phyloP scores from a whole-genome alignment of 2,329 filamentous ascomycete species.

The Aspergillus niger region DNA sequence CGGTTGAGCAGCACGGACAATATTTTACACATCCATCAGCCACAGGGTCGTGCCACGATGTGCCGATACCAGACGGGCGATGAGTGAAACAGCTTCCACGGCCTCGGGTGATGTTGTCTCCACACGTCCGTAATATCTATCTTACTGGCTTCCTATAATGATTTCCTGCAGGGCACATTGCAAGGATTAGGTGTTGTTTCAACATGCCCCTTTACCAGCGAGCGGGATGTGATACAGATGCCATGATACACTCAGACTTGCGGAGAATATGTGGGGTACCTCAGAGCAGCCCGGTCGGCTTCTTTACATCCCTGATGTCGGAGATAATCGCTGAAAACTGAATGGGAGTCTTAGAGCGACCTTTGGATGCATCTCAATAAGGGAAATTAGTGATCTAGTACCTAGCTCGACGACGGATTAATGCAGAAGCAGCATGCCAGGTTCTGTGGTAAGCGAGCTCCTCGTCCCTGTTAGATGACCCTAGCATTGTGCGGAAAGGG shows the following conservation, averaged over 20 bases:
- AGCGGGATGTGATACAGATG: neutral
- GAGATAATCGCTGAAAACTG: neutral
- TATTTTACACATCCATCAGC: neutral
- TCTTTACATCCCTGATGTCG: neutral
- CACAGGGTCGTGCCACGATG: neutral
- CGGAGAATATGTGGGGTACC: neutral
- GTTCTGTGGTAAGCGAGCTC: neutral
- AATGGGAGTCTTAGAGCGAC: neutral
- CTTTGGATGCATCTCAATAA: neutral
- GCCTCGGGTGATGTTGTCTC: neutral
- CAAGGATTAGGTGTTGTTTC: neutral
- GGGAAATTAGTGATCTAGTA: neutral
- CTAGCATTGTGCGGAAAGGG: neutral
- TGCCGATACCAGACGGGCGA: neutral
- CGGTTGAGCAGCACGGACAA: neutral
- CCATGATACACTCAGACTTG: neutral
- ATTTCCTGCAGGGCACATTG: neutral
- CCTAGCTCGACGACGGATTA: too few relatives aligned
- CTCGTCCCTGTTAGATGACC: neutral
- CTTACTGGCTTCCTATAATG: neutral
- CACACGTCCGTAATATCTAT: neutral
- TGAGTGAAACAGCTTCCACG: neutral
- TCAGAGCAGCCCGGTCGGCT: neutral
- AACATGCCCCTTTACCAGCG: neutral
- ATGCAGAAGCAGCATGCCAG: neutral